These are phyloP conservation scores for Acarospora socialis DNA, from an alignment of 2,329 filamentous ascomycete species.

Conservation along the genomic window DNA sequence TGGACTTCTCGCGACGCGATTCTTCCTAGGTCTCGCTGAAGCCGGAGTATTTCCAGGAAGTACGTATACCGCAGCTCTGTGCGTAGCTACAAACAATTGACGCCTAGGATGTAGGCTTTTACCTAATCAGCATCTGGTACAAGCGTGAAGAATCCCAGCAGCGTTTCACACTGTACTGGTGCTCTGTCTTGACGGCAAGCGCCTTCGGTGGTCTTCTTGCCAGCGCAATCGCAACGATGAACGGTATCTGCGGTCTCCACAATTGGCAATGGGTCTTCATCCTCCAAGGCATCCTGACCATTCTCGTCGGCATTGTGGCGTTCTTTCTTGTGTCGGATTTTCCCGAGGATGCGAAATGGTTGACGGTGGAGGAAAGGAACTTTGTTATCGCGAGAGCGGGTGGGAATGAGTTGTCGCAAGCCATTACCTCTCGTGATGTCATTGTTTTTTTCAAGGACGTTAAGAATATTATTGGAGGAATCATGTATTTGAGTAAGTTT, in stretches of 20 bases:
- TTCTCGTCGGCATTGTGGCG: constrained; percentile 15
- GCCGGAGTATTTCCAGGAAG: constrained; percentile 24
- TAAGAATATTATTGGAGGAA: constrained; percentile 9
- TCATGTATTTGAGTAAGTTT: constrained; percentile 13
- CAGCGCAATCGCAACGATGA: constrained; percentile 17
- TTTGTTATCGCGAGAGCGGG: constrained; percentile 13
- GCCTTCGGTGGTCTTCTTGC: constrained; percentile 20
- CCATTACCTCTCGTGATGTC: constrained; percentile 3
- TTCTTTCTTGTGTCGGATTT: constrained; percentile 17
- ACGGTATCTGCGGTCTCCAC: constrained; percentile 16
- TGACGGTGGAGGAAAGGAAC: constrained; percentile 15
- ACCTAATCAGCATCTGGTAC: constrained; percentile 24
- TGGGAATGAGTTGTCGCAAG: constrained; percentile 1
- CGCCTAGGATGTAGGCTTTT: constrained; percentile 15
- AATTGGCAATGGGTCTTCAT: constrained; percentile 23
- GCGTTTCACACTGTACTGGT: constrained; percentile 17
- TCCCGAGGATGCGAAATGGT: constrained; percentile 15
- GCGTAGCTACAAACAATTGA: too few relatives aligned
- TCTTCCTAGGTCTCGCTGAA: constrained; percentile 19
- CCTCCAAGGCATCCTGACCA: constrained; percentile 17
- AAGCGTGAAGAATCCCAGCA: constrained; percentile 19
- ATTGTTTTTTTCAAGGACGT: constrained; percentile 5
- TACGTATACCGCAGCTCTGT: background rate
- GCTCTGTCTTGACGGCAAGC: constrained; percentile 15
- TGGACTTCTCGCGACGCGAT: constrained; percentile 19